These are phyloP conservation scores for Leccinum subgranulosum DNA, from an alignment of 768 basidiomycete genomes.

Conservation along the genomic window DNA sequence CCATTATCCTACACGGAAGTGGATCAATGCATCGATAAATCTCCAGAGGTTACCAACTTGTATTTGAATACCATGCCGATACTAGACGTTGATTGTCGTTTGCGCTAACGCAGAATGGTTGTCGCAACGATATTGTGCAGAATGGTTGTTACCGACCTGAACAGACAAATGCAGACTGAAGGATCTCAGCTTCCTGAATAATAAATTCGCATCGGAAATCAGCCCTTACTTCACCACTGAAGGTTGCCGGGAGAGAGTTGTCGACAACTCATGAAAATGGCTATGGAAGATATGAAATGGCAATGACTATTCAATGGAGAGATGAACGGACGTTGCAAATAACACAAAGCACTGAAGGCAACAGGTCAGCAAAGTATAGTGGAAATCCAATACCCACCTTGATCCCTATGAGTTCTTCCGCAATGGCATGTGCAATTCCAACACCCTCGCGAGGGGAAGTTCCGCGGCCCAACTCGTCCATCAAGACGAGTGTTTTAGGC, in stretches of 20 bases:
- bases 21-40: not conserved
- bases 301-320: not conserved
- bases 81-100: slow-evolving; percentile 48
- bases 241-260: slow-evolving; percentile 72
- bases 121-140: not conserved
- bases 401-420: slow-evolving; percentile 66
- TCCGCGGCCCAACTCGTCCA: slow-evolving; percentile 93
- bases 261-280: slow-evolving; percentile 78
- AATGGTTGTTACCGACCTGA: slow-evolving; percentile 45
- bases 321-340: slow-evolving; percentile 73
- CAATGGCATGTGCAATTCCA: slow-evolving; percentile 83
- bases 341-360: slow-evolving; percentile 70
- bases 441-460: slow-evolving; percentile 82
- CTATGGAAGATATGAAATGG: slow-evolving; percentile 33
- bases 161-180: slow-evolving; percentile 78
- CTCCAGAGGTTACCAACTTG: slow-evolving; percentile 43
- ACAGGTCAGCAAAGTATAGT: not conserved
- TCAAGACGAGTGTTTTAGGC: slow-evolving; percentile 66
- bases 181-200: not conserved
- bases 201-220: not conserved
- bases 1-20: slow-evolving; percentile 54
- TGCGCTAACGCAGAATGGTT: slow-evolving; percentile 39
- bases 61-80: slow-evolving; percentile 77
- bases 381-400: slow-evolving; percentile 47
- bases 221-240: slow-evolving; percentile 71